phyloP scores from a whole-genome alignment of 208 protist species.

The Crithidia fasciculata region DNA sequence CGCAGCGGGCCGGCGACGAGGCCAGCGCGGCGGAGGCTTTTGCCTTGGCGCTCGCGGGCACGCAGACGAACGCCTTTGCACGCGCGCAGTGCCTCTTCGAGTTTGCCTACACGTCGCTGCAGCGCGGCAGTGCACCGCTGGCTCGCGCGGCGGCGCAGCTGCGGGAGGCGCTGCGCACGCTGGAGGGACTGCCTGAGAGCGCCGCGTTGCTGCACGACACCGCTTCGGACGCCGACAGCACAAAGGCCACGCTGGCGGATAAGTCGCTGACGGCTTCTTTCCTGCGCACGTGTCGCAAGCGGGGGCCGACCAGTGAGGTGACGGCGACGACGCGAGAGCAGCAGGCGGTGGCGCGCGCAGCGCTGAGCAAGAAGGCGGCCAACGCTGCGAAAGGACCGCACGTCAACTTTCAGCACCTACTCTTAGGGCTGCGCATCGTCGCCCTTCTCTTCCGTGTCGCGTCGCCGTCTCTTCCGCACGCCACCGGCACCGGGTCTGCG shows the following conservation, averaged over 20 bases:
- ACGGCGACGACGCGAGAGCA: neutral
- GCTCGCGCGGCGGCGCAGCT: constrained; percentile 16
- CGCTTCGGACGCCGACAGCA: neutral
- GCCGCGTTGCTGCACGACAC: constrained; percentile 15
- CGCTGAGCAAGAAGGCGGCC: constrained; percentile 2
- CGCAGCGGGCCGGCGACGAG: constrained; percentile 35
- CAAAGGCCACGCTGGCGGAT: constrained; percentile 10
- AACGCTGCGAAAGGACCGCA: neutral
- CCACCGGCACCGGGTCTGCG: neutral
- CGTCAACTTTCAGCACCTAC: constrained; percentile 31
- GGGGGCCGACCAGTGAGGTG: neutral
- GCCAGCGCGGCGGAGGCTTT: constrained; percentile 47
- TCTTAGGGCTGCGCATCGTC: constrained; percentile 34
- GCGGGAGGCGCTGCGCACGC: constrained; percentile 25
- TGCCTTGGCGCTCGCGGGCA: constrained; percentile 43
- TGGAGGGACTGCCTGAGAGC: constrained; percentile 26
- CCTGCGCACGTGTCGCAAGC: neutral
- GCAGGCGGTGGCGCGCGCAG: neutral
- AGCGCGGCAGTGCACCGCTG: constrained; percentile 13
- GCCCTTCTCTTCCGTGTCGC: constrained; percentile 27
- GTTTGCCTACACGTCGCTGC: constrained; percentile 25
- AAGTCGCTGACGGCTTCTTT: constrained; percentile 25
- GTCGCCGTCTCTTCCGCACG: neutral
- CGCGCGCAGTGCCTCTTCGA: constrained; percentile 56
- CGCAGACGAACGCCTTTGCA: constrained; percentile 40